phyloP scores from a whole-genome alignment of 352 stramenopile species.

The Peronosclerospora sorghi region DNA sequence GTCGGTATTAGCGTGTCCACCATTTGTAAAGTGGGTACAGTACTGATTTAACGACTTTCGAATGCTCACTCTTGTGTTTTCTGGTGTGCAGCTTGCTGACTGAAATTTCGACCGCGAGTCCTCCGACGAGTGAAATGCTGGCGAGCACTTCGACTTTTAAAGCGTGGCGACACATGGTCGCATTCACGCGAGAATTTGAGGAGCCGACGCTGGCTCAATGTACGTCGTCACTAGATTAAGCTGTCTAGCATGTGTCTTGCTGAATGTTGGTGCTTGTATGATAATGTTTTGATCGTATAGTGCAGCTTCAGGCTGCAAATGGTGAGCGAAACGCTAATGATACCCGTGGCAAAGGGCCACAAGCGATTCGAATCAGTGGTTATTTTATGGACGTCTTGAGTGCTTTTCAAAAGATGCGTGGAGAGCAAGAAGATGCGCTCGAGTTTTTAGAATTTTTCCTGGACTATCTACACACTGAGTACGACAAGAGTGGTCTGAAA shows the following conservation, averaged over 20 bases:
- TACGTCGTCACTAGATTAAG: slow-evolving; percentile 27
- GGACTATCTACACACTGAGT: slow-evolving; percentile 75
- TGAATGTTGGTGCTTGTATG: neutral
- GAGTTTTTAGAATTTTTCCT: slow-evolving; percentile 84
- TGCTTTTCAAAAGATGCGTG: slow-evolving; percentile 71
- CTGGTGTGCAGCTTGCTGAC: slow-evolving; percentile 38
- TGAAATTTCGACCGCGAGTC: slow-evolving; percentile 44
- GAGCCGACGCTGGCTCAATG: slow-evolving; percentile 57
- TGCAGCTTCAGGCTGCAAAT: slow-evolving; percentile 16
- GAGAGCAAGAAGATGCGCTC: slow-evolving; percentile 73
- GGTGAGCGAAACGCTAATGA: slow-evolving; percentile 14
- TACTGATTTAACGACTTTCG: neutral
- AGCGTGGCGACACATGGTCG: slow-evolving; percentile 68
- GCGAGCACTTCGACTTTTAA: slow-evolving; percentile 40
- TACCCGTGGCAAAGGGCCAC: slow-evolving; percentile 37
- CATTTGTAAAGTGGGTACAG: slow-evolving; percentile 62
- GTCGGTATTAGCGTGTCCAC: slow-evolving; percentile 62
- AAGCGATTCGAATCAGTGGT: slow-evolving; percentile 67
- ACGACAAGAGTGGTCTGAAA: slow-evolving; percentile 54
- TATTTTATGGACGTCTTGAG: slow-evolving; percentile 79
- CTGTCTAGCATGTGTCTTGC: too few species aligned
- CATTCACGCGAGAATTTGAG: slow-evolving; percentile 74
- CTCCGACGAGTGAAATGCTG: slow-evolving; percentile 35
- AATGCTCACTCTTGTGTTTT: neutral
- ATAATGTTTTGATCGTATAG: slow-evolving; percentile 4